Evolutionary conservation across 257 asterid species (phyloP).

Genomic region (Solanum ahanhuiri): DNA sequence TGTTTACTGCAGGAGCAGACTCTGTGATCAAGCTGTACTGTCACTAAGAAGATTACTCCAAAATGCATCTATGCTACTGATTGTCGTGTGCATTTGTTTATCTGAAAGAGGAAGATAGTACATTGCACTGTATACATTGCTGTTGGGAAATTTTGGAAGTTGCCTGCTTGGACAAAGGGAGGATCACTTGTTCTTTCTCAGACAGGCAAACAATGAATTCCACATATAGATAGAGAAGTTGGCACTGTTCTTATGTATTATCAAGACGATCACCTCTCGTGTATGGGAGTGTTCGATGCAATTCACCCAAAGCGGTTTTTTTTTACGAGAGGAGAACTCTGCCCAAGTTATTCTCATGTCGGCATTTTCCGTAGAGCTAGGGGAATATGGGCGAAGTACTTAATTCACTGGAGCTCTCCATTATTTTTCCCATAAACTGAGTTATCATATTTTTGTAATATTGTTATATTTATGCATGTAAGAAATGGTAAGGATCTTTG

Average conservation of each 20-base stretch:
- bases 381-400: background rate
- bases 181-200: background rate
- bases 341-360: background rate
- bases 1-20: slow-evolving; percentile 91
- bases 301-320: background rate
- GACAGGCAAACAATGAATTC: background rate
- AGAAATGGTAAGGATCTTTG: background rate
- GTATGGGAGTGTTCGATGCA: background rate
- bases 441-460: background rate
- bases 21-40: slow-evolving; percentile 80
- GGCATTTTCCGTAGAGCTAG: background rate
- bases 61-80: background rate
- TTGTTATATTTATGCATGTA: background rate
- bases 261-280: background rate
- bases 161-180: background rate
- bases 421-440: background rate
- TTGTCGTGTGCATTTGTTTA: background rate
- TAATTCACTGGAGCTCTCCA: background rate
- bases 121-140: background rate
- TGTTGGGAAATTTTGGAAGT: background rate
- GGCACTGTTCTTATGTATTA: background rate
- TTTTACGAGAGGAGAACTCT: background rate
- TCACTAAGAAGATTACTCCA: slow-evolving; percentile 21
- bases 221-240: background rate
- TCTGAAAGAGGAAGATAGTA: background rate